Percentiles rank a stretch among this genome's conserved stretches.
phyloP scores from a whole-genome alignment of 768 basidiomycete genomes.

The Zangia roseola region DNA sequence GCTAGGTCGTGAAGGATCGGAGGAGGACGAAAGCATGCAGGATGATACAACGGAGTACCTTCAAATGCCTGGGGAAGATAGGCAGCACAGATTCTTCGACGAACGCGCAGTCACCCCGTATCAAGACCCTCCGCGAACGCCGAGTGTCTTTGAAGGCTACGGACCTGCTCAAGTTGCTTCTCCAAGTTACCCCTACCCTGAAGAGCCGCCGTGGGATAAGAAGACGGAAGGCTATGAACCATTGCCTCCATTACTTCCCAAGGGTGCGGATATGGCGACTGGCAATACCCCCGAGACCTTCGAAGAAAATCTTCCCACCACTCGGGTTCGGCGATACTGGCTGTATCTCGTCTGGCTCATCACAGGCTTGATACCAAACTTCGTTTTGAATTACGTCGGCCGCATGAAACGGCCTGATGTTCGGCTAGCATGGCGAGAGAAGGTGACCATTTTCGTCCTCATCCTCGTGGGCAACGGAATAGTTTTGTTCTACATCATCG shows the following conservation, averaged over 20 bases:
- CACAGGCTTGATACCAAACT: conserved; percentile 58
- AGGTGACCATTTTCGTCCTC: conserved; percentile 61
- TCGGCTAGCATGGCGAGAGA: conserved; percentile 69
- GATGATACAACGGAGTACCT: conserved; percentile 42
- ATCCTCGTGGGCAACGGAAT: conserved; percentile 52
- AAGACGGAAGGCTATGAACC: conserved; percentile 33
- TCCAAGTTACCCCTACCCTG: conserved; percentile 31
- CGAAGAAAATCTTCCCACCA: conserved; percentile 56
- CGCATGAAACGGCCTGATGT: conserved; percentile 70
- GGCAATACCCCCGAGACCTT: conserved; percentile 46
- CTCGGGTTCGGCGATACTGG: conserved; percentile 57
- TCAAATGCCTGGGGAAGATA: conserved; percentile 29
- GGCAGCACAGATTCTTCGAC: conserved; percentile 34
- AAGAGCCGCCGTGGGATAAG: conserved; percentile 44
- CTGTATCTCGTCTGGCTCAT: conserved; percentile 49
- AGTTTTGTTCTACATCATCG: conserved; percentile 66
- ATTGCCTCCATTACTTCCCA: conserved; percentile 34
- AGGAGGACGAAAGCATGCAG: conserved; percentile 46
- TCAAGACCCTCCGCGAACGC: conserved; percentile 31
- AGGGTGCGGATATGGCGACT: conserved; percentile 38
- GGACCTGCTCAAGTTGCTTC: conserved; percentile 21
- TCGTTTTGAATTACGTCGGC: conserved; percentile 48
- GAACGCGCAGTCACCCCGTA: conserved; percentile 29
- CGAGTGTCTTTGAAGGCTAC: conserved; percentile 27
- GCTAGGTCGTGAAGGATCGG: conserved; percentile 37